phyloP scores from a whole-genome alignment of 495 filamentous ascomycete species.

The Mytilinidion resinicola region DNA sequence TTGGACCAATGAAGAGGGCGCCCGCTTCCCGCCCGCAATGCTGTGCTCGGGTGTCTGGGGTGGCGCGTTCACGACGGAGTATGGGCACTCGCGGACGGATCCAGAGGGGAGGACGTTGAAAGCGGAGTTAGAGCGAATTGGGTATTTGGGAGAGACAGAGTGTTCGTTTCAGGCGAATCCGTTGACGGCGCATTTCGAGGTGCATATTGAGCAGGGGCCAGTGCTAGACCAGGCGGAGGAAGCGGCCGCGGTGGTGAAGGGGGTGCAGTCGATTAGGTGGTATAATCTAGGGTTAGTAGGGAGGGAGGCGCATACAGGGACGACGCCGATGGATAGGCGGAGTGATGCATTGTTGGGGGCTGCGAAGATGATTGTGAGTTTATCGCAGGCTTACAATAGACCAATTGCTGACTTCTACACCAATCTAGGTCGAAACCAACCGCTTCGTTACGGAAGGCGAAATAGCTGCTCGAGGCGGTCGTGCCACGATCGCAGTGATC shows the following conservation, averaged over 20 bases:
- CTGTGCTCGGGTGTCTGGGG: slow-evolving; percentile 14
- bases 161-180: slow-evolving; percentile 4
- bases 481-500: slow-evolving; percentile 12
- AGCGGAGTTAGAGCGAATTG: slow-evolving; percentile 9
- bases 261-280: slow-evolving; percentile 14
- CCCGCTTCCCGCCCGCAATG: slow-evolving; percentile 9
- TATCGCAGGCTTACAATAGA: too few relatives aligned
- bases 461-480: slow-evolving; percentile 1
- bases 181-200: slow-evolving; percentile 10
- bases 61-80: slow-evolving; percentile 1
- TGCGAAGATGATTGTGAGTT: slow-evolving; percentile 10
- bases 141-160: slow-evolving; percentile 3
- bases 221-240: slow-evolving; percentile 8
- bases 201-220: slow-evolving; percentile 17
- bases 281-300: slow-evolving; percentile 7
- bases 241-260: slow-evolving; percentile 4
- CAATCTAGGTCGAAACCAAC: background rate
- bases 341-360: slow-evolving; percentile 14
- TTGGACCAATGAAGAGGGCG: slow-evolving; percentile 21
- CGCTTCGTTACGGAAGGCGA: slow-evolving; percentile 6
- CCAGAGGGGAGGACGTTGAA: slow-evolving; percentile 1
- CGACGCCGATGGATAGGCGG: slow-evolving; percentile 9
- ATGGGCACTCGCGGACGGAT: slow-evolving; percentile 3
- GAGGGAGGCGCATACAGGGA: slow-evolving; percentile 9
- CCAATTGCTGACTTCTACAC: too few relatives aligned